A percentile compares a stretch with the other conserved stretches of the same genome.
phyloP scores from a whole-genome alignment of 2,329 filamentous ascomycete genomes.

The Emergomyces africanus region DNA sequence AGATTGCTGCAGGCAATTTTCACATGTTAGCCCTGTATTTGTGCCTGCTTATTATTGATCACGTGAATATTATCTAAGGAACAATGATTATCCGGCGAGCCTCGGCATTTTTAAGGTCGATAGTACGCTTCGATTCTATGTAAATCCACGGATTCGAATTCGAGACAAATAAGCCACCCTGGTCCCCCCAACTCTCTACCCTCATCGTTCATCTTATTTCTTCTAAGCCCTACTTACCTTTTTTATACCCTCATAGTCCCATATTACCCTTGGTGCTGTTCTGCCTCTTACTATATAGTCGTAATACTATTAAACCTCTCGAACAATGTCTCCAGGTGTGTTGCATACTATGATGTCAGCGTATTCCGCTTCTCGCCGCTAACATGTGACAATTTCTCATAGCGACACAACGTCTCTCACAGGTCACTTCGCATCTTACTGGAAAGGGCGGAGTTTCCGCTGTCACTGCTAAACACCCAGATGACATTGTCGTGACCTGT shows the following conservation, averaged over 20 bases:
- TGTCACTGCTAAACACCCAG: constrained; percentile 38
- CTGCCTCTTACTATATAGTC: too few species aligned
- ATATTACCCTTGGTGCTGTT: background rate
- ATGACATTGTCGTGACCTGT: constrained; percentile 78
- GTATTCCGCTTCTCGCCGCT: constrained; percentile 1
- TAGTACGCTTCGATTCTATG: too few species aligned
- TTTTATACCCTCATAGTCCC: background rate
- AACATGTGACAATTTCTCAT: constrained; percentile 13
- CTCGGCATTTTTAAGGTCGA: constrained; percentile 20
- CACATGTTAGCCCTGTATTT: constrained; percentile 1
- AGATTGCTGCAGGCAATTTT: background rate
- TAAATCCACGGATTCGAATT: too few species aligned
- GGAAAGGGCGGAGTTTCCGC: constrained; percentile 23
- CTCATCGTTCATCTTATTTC: background rate
- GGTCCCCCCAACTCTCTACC: background rate
- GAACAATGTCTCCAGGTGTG: constrained; percentile 33
- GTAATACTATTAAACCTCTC: constrained; percentile 8
- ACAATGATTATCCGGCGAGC: constrained; percentile 16
- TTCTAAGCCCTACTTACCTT: constrained; percentile 4
- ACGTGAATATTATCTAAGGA: constrained; percentile 5
- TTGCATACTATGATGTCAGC: constrained; percentile 10
- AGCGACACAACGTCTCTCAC: constrained; percentile 47
- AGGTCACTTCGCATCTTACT: constrained; percentile 46
- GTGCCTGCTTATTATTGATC: background rate
- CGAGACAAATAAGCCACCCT: constrained; percentile 8